Evolutionary conservation across 768 basidiomycete species (phyloP), one percentile per base, ranked within the genome.

Genomic region (Pholiota conissans): DNA sequence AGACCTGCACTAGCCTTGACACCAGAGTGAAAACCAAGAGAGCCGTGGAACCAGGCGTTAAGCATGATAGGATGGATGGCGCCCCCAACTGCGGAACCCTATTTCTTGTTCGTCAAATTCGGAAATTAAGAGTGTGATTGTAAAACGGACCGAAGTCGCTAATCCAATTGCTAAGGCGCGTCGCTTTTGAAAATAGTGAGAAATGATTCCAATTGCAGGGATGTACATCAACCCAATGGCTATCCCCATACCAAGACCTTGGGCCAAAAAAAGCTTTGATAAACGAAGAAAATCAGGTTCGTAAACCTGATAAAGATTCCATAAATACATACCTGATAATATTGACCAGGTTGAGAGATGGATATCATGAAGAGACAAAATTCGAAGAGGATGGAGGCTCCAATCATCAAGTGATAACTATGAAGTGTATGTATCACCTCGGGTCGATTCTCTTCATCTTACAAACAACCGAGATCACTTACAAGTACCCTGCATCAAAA

Each of bases 61-160:
- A 90, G 72, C 74, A 87, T 78, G 62, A 87, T 84, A 2, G 85
- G 83, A 56, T 86, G 84, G 8, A 88, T 63, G 22, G 82, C 75
- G 10, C 83, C 85, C 2, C 87, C 87, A 13, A 85, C 65, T 16
- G 80, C 83, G n/a, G 84, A 76, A 5, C 78, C 77, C 76, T 79
- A 57, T 6, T 30, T 6, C 3, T 55, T 6, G 3, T 29, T 18
- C 26, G 13, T 30, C 53, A 32, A 4, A 45, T 11, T 26, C 9
- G 14, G 8, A 11, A 40, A 5, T 22, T 6, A 39, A 49, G 47
- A 37, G 20, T 13, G 10, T 16, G n/a, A 18, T 18, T 18, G n/a
- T 3, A 49, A 11, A 16, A 56, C 56, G 56, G 53, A 72, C 76
- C 14, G 75, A 67, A 18, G 72, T 69, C 20, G 69, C 72, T 34